These are phyloP conservation scores for Noccaea bulbosa DNA, from an alignment of 345 rosid species.

Conservation along the genomic window DNA sequence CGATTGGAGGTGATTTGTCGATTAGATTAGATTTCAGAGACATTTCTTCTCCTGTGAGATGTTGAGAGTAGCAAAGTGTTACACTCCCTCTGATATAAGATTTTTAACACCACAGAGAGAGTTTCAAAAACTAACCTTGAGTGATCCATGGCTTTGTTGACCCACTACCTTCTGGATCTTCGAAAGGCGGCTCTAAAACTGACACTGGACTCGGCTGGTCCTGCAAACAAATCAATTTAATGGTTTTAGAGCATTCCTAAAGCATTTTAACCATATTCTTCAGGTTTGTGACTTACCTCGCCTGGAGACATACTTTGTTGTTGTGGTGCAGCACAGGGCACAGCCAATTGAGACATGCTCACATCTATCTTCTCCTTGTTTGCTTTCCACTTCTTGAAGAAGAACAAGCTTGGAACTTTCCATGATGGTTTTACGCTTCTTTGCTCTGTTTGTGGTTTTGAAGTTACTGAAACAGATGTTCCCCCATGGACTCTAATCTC, in stretches of 20 bases:
- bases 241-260: neutral
- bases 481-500: slow-evolving; percentile 53
- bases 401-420: slow-evolving; percentile 82
- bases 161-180: slow-evolving; percentile 52
- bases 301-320: slow-evolving; percentile 38
- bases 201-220: slow-evolving; percentile 97
- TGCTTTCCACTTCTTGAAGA: slow-evolving; percentile 68
- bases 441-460: slow-evolving; percentile 50
- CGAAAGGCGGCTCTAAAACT: slow-evolving; percentile 72
- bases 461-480: slow-evolving; percentile 50
- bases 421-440: slow-evolving; percentile 67
- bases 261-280: neutral
- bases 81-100: neutral
- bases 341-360: slow-evolving; percentile 33
- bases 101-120: slow-evolving; percentile 9
- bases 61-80: slow-evolving; percentile 23
- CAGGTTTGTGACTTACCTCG: slow-evolving; percentile 57
- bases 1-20: slow-evolving; percentile 81
- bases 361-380: slow-evolving; percentile 56
- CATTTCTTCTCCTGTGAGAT: slow-evolving; percentile 55
- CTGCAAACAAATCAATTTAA: slow-evolving; percentile 54
- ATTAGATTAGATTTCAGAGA: slow-evolving; percentile 65
- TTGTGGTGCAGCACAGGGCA: slow-evolving; percentile 32
- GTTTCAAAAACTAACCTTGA: slow-evolving; percentile 47
- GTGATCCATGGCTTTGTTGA: slow-evolving; percentile 44